Percentiles rank a stretch among this genome's conserved stretches.
Conservation (phyloP, 768 basidiomycete species). For the Boletus subcaerulescens region DNA sequence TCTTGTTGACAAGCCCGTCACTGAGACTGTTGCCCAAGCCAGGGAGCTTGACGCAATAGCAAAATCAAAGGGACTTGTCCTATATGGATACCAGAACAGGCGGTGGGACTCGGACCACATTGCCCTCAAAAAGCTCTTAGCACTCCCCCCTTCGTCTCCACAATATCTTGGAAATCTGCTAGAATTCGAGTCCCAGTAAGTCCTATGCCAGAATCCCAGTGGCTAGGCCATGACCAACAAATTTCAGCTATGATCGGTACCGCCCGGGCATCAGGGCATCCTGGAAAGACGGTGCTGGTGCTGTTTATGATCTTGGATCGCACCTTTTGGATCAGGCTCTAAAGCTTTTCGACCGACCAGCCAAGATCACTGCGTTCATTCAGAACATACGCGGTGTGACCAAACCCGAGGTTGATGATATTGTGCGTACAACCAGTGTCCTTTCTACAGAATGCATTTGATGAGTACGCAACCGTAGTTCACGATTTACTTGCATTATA, state of each 20-base stretch:
- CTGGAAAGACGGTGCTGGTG: conserved; percentile 78
- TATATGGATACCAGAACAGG: conserved; percentile 74
- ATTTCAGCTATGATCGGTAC: conserved; percentile 68
- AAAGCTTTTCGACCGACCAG: conserved; percentile 71
- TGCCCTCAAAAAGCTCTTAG: conserved; percentile 56
- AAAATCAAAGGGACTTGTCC: conserved; percentile 52
- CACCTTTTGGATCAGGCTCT: conserved; percentile 81
- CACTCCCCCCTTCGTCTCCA: conserved; percentile 48
- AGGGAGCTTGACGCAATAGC: conserved; percentile 60
- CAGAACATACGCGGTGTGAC: conserved; percentile 70
- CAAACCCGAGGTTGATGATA: conserved; percentile 62
- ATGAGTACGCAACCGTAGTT: conserved; percentile 35
- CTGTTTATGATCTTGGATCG: conserved; percentile 74
- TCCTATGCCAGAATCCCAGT: not conserved
- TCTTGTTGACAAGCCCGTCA: conserved; percentile 78
- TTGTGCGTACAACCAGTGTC: conserved; percentile 37
- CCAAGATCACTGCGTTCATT: conserved; percentile 62
- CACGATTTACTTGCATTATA: conserved; percentile 52
- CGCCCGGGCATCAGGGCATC: conserved; percentile 60
- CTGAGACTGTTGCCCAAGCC: conserved; percentile 57
- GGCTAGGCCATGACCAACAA: not conserved
- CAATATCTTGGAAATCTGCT: conserved; percentile 57
- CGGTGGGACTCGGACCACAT: conserved; percentile 80
- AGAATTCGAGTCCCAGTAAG: conserved; percentile 77
- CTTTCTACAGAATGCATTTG: not conserved